Evolutionary conservation across 768 basidiomycete species (phyloP).

Genomic region (Suillus subaureus): DNA sequence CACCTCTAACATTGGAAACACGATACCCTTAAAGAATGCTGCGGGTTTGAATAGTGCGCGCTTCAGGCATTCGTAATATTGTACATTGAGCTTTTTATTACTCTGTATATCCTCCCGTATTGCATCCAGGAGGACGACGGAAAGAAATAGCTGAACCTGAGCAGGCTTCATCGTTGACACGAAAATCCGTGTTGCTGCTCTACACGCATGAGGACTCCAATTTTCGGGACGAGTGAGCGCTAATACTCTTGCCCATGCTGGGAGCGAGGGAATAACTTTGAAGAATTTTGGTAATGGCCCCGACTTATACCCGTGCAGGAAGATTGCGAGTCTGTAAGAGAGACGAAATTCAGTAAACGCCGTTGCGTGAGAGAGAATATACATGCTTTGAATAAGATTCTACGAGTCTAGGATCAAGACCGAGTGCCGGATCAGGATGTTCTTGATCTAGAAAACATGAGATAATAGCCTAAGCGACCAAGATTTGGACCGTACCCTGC

Average conservation of each 20-base stretch:
- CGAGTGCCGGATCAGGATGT: slow-evolving; percentile 79
- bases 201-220: slow-evolving; percentile 96
- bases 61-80: slow-evolving; percentile 93
- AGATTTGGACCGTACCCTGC: slow-evolving; percentile 45
- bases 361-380: not conserved
- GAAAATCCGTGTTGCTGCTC: slow-evolving; percentile 92
- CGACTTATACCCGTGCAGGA: slow-evolving; percentile 88
- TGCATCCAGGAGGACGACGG: slow-evolving; percentile 88
- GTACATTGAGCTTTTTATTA: slow-evolving; percentile 88
- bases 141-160: slow-evolving; percentile 90
- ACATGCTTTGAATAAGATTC: slow-evolving; percentile 91
- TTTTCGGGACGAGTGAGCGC: slow-evolving; percentile 89
- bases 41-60: slow-evolving; percentile 94
- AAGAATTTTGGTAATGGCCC: slow-evolving; percentile 95
- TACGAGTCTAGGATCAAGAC: slow-evolving; percentile 89
- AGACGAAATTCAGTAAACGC: slow-evolving; percentile 8
- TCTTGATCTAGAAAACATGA: slow-evolving; percentile 41
- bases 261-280: slow-evolving; percentile 96
- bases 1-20: slow-evolving; percentile 94
- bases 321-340: slow-evolving; percentile 70
- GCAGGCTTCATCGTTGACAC: slow-evolving; percentile 96
- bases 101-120: slow-evolving; percentile 86
- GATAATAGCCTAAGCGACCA: slow-evolving; percentile 6
- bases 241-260: slow-evolving; percentile 94
- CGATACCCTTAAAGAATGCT: slow-evolving; percentile 97